Evolutionary conservation across 2,329 filamentous ascomycete species (phyloP), one percentile per base, ranked within the genome.

Genomic region (Phaeosphaeriaceae sp.): DNA sequence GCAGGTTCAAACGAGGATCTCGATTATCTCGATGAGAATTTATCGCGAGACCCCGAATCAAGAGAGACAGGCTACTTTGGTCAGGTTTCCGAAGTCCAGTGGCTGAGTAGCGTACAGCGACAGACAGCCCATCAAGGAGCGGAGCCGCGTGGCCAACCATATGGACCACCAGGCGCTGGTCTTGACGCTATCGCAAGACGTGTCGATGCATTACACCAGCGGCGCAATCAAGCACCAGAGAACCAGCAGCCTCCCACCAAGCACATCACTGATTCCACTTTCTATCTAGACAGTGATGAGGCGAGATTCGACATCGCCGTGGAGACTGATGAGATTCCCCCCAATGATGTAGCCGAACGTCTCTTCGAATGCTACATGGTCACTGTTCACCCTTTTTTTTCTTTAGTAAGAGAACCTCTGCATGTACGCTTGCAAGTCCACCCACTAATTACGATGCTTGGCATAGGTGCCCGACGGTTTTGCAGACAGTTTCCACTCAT

Each of bases 331-430:
- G 69, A 73, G 24, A 54, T 78, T 17, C 79, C 79, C 10, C 64
- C 71, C 0, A 63, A 66, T 30, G 63, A 67, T 2, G 65, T 69
- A 2, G 78, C 75, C 1, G 67, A 78, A 19, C 60, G 66, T 22
- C 65, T 80, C 4, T 68, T 79, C 21, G 43, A 72, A 7, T 71
- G 65, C 32, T 82, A 80, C 53, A 71, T 79, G 51, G 57, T 65
- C 5, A 77, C 73, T 1, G 61, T 82, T n/a, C 69, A 74, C 8
- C 70, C 66, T 48, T 78, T 64, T 8, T 74, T 66, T 49, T 59
- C 76, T 59, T 55, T 81, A 61, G 54, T 56, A 42, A 51, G 48
- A 22, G 3, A 13, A 13, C 7, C 32, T 23, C 11, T 17, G 15
- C 10, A 15, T 8, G 19, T 42, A 13, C 13, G 21, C 21, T 22